Evolutionary conservation across 1,284 basidiomycete genomes (phyloP).

Genomic region (Nidula niveotomentosa): DNA sequence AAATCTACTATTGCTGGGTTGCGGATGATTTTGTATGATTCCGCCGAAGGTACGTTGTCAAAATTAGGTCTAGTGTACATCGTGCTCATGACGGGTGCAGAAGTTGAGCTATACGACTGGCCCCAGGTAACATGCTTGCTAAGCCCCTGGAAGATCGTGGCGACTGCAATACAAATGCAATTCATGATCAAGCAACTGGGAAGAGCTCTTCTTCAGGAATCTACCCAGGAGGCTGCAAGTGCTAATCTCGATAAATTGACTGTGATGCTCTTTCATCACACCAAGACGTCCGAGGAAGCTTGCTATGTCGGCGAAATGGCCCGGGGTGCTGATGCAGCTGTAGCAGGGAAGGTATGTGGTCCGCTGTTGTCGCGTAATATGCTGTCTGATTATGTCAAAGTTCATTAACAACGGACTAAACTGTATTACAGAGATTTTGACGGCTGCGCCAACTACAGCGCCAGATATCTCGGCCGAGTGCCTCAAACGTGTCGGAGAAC

Average conservation of each 20-base stretch:
- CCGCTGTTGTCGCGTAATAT: not conserved
- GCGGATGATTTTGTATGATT: conserved; percentile 60
- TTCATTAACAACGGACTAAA: conserved; percentile 75
- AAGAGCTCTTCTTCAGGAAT: conserved; percentile 56
- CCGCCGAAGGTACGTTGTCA: conserved; percentile 37
- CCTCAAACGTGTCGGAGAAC: conserved; percentile 60
- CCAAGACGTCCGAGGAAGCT: conserved; percentile 72
- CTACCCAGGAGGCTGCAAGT: conserved; percentile 49
- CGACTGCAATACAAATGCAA: conserved; percentile 75
- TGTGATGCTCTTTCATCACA: conserved; percentile 64
- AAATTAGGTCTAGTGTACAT: too few species aligned
- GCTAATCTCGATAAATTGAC: conserved; percentile 63
- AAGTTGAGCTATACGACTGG: conserved; percentile 58
- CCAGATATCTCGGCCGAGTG: conserved; percentile 20
- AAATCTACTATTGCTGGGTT: conserved; percentile 68
- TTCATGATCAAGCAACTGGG: conserved; percentile 72
- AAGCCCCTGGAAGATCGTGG: conserved; percentile 80
- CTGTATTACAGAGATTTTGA: conserved; percentile 59
- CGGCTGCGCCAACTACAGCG: conserved; percentile 22
- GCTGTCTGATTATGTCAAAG: conserved; percentile 30
- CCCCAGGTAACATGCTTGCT: conserved; percentile 61
- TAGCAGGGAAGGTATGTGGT: conserved; percentile 62
- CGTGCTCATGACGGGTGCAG: conserved; percentile 13
- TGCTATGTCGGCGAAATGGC: conserved; percentile 79
- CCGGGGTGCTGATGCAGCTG: conserved; percentile 59